Conservation (phyloP, 306 rosid species). For the Gillenia trifoliata region DNA sequence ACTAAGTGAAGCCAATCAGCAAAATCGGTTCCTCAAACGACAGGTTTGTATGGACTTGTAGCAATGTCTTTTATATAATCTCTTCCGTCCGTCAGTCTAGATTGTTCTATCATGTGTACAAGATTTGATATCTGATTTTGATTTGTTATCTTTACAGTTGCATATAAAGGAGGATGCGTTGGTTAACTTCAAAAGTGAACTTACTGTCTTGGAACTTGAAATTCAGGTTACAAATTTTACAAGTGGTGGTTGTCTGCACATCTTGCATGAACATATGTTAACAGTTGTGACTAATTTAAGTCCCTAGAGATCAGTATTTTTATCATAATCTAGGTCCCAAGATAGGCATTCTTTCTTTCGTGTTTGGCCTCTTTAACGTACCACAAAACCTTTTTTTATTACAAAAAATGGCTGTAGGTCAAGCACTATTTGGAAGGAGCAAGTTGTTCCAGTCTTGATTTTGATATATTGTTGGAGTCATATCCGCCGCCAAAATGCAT, state of each 20-base stretch:
- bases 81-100: background rate
- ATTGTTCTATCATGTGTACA: background rate
- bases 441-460: background rate
- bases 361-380: background rate
- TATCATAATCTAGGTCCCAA: background rate
- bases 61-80: background rate
- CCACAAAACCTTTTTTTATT: background rate
- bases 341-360: background rate
- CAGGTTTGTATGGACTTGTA: conserved; percentile 50
- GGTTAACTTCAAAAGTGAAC: conserved; percentile 71
- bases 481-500: background rate
- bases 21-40: conserved; percentile 83
- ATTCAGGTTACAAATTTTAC: conserved; percentile 56
- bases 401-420: background rate
- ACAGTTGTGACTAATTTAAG: background rate
- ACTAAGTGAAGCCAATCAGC: conserved; percentile 94
- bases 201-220: conserved; percentile 73
- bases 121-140: conserved; percentile 3
- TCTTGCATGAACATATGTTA: background rate
- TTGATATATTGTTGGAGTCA: background rate
- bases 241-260: conserved; percentile 1
- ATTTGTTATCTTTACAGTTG: conserved; percentile 49
- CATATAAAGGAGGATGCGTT: conserved; percentile 66
- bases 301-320: background rate
- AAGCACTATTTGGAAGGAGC: background rate